A percentile compares a stretch with the other conserved stretches of the same genome.
Conservation (phyloP, 164 flowering plant genomes). For the Protea cynaroides region DNA sequence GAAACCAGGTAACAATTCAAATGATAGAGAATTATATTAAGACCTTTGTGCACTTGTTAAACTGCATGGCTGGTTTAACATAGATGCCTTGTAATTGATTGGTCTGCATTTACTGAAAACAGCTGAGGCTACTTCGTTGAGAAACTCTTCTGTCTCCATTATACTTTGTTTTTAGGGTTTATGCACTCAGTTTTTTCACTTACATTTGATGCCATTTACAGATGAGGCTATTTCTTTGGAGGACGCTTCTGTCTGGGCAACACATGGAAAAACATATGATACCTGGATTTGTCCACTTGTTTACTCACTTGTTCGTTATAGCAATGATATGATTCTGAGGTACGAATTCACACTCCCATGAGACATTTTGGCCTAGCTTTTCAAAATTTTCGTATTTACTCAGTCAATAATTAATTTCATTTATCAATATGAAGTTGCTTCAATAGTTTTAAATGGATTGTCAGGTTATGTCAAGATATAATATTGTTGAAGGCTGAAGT, state of each 20-base stretch:
- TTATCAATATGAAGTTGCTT: background rate
- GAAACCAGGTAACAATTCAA: too few species aligned
- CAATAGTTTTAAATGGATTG: slow-evolving; percentile 5
- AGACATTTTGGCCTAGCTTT: background rate
- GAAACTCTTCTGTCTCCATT: too few species aligned
- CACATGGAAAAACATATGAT: slow-evolving; percentile 68
- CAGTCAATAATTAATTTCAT: background rate
- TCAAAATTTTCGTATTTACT: background rate
- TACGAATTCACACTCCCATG: slow-evolving; percentile 8
- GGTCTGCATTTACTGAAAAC: too few species aligned
- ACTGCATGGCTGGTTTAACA: too few species aligned
- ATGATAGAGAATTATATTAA: too few species aligned
- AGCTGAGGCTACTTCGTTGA: too few species aligned
- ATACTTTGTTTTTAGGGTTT: too few species aligned
- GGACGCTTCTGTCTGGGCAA: slow-evolving; percentile 59
- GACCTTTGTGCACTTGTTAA: too few species aligned
- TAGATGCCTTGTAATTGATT: too few species aligned
- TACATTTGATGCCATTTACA: slow-evolving; percentile 17
- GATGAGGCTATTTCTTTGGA: slow-evolving; percentile 54
- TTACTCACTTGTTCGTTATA: slow-evolving; percentile 56
- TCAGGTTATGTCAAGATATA: slow-evolving; percentile 88
- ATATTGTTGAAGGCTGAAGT: slow-evolving; percentile 78
- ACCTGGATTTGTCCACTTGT: slow-evolving; percentile 84
- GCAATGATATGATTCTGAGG: slow-evolving; percentile 71
- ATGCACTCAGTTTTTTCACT: too few species aligned